Evolutionary conservation across 1,139 yeast genomes (phyloP), one percentile per base, ranked within the genome.

Genomic region (Suhomyces wounanorum): DNA sequence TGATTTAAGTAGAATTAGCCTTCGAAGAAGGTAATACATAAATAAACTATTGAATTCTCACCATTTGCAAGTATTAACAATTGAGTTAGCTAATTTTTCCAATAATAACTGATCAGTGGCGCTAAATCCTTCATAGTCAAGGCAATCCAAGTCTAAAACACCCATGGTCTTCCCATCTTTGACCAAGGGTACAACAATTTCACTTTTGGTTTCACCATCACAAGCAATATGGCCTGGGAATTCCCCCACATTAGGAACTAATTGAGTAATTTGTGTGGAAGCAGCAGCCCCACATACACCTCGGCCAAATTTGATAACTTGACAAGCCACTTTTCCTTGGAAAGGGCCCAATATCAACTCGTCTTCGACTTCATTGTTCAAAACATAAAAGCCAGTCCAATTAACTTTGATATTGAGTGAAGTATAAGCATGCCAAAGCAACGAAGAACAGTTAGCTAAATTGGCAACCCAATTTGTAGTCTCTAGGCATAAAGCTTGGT

Each of bases 291-390:
- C 98, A 70, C 98, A 94, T 0, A 94, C 98, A 8, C 99, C 99
- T 52, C 72, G 78, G 5, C 97, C 97, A 51, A 87, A 72, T 51
- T 73, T 64, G 52, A 94, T 94, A 17, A 72, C 68, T 67, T 94
- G 98, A 63, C 99, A 94, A 0, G 98, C 98, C 3, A 94, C 98
- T 66, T 90, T 90, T 1, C 99, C 99, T 67, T 90, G 96, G 66
- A 94, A 94, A 8, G 99, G 99, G 0, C 96, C 99, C 43, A 94
- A 74, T 31, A 89, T 78, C 49, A 94, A 73, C 59, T 79, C 82
- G 0, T 64, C 56, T n/a, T 64, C 63, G 9, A 59, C 59, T 7
- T 70, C 68, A 3, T 59, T 52, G 48, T 79, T 76, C 42, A 68
- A 57, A 0, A 89, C 82, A 62, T 94, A 94, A 64, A 94, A 91